Evolutionary conservation across 2,329 filamentous ascomycete species (phyloP), one percentile per base, ranked within the genome.

Genomic region (Xylaria hypoxylon): DNA sequence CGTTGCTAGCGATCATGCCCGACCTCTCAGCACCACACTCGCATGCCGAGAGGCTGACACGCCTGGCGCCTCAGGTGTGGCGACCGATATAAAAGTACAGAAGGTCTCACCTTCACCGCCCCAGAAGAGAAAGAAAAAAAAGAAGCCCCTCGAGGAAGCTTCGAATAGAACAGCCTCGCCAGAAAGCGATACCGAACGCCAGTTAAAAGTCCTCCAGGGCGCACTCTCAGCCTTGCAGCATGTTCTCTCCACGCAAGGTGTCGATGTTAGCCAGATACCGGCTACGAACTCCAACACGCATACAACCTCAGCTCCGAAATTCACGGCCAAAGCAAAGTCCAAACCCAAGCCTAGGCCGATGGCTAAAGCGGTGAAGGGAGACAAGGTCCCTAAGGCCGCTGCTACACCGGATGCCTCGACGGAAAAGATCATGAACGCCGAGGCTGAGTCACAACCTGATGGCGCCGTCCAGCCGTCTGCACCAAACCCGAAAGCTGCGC

Each of bases 181-280:
- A 1, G 48, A 65, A 17, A 44, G 48, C n/a, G 52, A 74, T 59
- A 59, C 60, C 33, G 33, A 65, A 48, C 73, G 74, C 47, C 75
- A 80, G 60, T 69, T 78, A 52, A 71, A 77, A 28, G 73, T 78
- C 2, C 70, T 82, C 10, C 67, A 77, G 45, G 79, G 78, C 17
- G 80, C 80, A 15, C 70, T 83, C 57, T 68, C 72, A 15, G 75
- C 80, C 3, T 68, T 83, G 57, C 79, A 79, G 68, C 78, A 75
- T 44, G 80, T 81, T 26, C 75, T 83, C 38, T 69, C 70, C 35
- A 70, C 71, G 10, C 77, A 78, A 70, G 77, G 75, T 38, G 75
- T 76, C 51, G 71, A 72, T 42, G 69, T 77, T 5, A 69, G 70
- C 15, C 62, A 73, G 8, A 71, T 72, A 26, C 55, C 53, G 8